A percentile compares a stretch with the other conserved stretches of the same genome.
phyloP scores from a whole-genome alignment of 441 rosid genomes.

The Codiaeum variegatum region DNA sequence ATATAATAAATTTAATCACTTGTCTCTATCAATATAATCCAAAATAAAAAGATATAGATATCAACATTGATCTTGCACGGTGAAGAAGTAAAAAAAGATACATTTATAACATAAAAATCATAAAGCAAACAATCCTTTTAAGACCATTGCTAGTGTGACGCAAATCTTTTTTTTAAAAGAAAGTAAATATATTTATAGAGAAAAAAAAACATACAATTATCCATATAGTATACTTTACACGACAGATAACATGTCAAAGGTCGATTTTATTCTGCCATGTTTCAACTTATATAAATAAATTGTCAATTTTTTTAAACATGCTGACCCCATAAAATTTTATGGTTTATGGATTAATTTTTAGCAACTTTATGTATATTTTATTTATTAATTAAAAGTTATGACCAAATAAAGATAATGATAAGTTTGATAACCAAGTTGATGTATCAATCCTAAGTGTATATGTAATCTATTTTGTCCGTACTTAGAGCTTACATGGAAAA shows the following conservation, averaged over 20 bases:
- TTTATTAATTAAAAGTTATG: not conserved
- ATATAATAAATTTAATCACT: too few species aligned
- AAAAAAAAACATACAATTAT: constrained; percentile 22
- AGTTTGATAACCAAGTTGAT: not conserved
- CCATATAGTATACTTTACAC: constrained; percentile 41
- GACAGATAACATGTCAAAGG: constrained; percentile 33
- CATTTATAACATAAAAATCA: not conserved
- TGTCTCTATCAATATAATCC: not conserved
- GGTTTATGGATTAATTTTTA: too few species aligned
- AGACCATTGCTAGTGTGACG: constrained; percentile 14
- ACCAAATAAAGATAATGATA: not conserved
- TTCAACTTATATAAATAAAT: not conserved
- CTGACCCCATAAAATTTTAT: constrained; percentile 12
- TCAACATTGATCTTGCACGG: not conserved
- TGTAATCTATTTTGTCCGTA: not conserved
- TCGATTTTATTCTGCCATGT: constrained; percentile 13
- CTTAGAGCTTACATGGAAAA: too few species aligned
- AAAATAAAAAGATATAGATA: too few species aligned
- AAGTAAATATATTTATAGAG: not conserved
- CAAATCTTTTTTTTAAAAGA: constrained; percentile 26
- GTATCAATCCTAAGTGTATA: not conserved
- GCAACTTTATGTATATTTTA: too few species aligned
- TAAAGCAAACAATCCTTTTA: not conserved
- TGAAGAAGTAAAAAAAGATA: not conserved
- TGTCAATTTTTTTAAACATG: constrained; percentile 6